A percentile compares a stretch with the other conserved stretches of the same genome.
Evolutionary conservation across 164 flowering plant genomes (phyloP).

Genomic region (Cinnamomum chago): DNA sequence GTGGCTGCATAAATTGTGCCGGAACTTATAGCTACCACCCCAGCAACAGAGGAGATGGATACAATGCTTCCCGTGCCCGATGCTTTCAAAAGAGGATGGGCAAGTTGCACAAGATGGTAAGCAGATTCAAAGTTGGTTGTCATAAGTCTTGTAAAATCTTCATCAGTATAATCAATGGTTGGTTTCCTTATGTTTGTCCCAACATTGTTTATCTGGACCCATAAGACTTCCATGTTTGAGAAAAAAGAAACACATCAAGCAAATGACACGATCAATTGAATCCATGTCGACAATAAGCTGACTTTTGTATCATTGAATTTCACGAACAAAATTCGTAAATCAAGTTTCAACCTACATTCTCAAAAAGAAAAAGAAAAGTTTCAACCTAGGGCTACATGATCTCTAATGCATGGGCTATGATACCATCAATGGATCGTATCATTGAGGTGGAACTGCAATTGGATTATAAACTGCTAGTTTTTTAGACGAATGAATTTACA

Average conservation of each 20-base stretch:
- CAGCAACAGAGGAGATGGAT: constrained; percentile 44
- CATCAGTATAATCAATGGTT: constrained; percentile 30
- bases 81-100: constrained; percentile 51
- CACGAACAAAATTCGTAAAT: background rate
- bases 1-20: constrained; percentile 36
- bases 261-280: background rate
- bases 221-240: background rate
- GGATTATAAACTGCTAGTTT: too few species aligned
- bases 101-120: constrained; percentile 48
- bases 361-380: too few species aligned
- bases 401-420: background rate
- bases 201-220: constrained; percentile 43
- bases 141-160: constrained; percentile 38
- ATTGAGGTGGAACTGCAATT: background rate
- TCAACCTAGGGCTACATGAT: background rate
- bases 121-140: constrained; percentile 45
- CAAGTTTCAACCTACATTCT: too few species aligned
- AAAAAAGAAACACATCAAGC: background rate
- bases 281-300: background rate
- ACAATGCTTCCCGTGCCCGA: constrained; percentile 44
- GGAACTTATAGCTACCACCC: constrained; percentile 18
- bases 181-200: constrained; percentile 35
- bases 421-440: background rate
- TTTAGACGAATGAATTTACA: too few species aligned
- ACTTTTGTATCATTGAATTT: too few species aligned